These are phyloP conservation scores for Neurospora sp. DNA, from an alignment of 495 filamentous ascomycete genomes.

Conservation along the genomic window DNA sequence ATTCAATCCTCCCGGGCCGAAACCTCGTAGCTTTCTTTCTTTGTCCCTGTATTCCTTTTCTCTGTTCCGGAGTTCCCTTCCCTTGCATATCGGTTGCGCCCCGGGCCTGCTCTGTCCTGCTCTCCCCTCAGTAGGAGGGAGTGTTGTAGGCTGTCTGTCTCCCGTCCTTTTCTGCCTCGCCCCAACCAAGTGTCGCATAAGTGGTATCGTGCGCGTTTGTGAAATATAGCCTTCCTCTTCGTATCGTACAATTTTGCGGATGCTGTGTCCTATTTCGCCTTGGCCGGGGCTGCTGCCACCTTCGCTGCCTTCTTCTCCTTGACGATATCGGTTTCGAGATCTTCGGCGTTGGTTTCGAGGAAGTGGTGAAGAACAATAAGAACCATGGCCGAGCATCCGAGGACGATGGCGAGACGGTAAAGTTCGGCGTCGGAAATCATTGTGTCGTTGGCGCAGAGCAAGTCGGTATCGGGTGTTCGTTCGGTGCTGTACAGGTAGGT, in stretches of 20 bases:
- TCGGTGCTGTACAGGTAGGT: neutral
- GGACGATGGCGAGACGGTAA: constrained; percentile 81
- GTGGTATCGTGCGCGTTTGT: neutral
- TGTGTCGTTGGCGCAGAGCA: constrained; percentile 12
- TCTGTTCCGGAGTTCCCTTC: neutral
- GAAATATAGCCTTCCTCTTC: neutral
- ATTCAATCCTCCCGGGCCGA: neutral
- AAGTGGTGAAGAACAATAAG: constrained; percentile 95
- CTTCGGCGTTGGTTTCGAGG: constrained; percentile 82
- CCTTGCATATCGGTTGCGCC: neutral
- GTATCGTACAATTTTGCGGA: constrained; percentile 11
- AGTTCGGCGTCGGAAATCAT: constrained; percentile 86
- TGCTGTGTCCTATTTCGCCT: constrained; percentile 9
- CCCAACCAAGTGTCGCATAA: neutral
- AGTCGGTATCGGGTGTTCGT: neutral
- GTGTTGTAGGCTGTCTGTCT: neutral
- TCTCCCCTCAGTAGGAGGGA: neutral
- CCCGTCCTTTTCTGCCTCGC: neutral
- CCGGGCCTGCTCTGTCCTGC: neutral
- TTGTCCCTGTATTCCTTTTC: neutral
- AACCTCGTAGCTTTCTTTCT: neutral
- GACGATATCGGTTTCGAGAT: constrained; percentile 43
- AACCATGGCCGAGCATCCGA: constrained; percentile 84
- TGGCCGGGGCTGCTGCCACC: constrained; percentile 29
- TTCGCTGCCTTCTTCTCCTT: constrained; percentile 51